These are phyloP conservation scores for Cryptococcus sp. DNA, from an alignment of 1,284 basidiomycete species.

Conservation along the genomic window DNA sequence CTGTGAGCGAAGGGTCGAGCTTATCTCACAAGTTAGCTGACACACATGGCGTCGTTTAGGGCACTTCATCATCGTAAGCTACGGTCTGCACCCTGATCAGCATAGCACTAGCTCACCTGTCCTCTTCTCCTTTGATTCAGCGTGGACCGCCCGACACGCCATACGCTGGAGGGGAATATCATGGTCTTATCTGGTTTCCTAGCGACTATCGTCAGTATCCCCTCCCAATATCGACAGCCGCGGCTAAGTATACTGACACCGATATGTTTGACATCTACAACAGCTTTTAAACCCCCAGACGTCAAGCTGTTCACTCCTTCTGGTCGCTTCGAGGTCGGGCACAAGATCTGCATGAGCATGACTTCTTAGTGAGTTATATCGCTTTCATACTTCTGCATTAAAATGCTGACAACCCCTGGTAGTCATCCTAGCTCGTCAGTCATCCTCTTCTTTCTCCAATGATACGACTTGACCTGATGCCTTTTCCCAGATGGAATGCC, in stretches of 20 bases:
- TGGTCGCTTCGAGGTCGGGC: conserved; percentile 87
- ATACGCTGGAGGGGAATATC: conserved; percentile 89
- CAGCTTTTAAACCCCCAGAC: conserved; percentile 91
- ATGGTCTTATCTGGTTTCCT: conserved; percentile 73
- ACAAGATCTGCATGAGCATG: conserved; percentile 96
- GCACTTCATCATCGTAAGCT: conserved; percentile 83
- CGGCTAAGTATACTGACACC: too few species aligned
- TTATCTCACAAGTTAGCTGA: not conserved
- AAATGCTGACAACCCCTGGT: not conserved
- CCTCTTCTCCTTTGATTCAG: conserved; percentile 53
- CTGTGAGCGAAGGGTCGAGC: conserved; percentile 35
- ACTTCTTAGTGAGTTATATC: conserved; percentile 73
- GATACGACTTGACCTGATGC: not conserved
- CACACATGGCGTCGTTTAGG: conserved; percentile 57
- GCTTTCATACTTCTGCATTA: not conserved
- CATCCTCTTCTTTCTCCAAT: not conserved
- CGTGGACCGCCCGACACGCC: conserved; percentile 91
- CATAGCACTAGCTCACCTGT: not conserved
- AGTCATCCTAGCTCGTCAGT: conserved; percentile 52
- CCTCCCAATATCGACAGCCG: conserved; percentile 54
- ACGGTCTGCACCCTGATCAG: not conserved
- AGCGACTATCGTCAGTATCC: conserved; percentile 71
- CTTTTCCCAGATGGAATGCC: conserved; percentile 48
- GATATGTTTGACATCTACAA: not conserved
- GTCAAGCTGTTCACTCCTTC: conserved; percentile 98